Base-by-base conservation (phyloP, 106 monocot genomes). In the Gastrodia elata region DNA sequence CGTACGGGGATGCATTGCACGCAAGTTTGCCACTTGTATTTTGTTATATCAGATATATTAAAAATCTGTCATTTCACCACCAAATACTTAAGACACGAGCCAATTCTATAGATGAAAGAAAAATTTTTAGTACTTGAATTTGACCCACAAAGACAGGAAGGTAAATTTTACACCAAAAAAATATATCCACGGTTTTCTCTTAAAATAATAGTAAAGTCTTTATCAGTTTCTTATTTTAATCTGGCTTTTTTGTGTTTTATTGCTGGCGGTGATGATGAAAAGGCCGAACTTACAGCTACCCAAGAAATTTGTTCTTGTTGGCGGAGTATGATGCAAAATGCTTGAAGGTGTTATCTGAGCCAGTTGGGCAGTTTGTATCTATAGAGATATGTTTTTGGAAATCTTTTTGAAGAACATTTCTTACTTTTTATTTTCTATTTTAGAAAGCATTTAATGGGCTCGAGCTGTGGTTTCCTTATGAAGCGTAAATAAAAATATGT, bases 221-320 rank as follows among this genome's bases (percentile, higher is more conserved):
- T 52, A 22, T 52, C n/a, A 9, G 52, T 52, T 22, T 52, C 52
- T 52, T 52, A n/a, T 52, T 52, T 52, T 22, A 4, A 42, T 52
- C 6, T 52, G n/a, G 0, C 20, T 52, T 22, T 52, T 52, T n/a
- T 52, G 52, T 6, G 18, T 22, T 5, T 52, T 61, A 30, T 61
- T 32, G 61, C 61, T 61, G 61, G 61, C 32, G 9, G 32, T 61
- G 61, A 28, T 14, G 61, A 32, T 61, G 30, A 61, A 61, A 61
- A 61, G 61, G 61, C 61, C 61, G 28, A 32, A 32, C 61, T 61
- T 61, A 61, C 61, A 61, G 61, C 61, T 33, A 15, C 61, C 32
- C 61, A 27, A 61, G 61, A 32, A 13, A 27, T 32, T 33, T 32
- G 32, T 61, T 32, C 61, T 61, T 27, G 61, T 32, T 30, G 61